Conservation (phyloP, 2,329 filamentous ascomycete species). For the Nigrospora oryzae region DNA sequence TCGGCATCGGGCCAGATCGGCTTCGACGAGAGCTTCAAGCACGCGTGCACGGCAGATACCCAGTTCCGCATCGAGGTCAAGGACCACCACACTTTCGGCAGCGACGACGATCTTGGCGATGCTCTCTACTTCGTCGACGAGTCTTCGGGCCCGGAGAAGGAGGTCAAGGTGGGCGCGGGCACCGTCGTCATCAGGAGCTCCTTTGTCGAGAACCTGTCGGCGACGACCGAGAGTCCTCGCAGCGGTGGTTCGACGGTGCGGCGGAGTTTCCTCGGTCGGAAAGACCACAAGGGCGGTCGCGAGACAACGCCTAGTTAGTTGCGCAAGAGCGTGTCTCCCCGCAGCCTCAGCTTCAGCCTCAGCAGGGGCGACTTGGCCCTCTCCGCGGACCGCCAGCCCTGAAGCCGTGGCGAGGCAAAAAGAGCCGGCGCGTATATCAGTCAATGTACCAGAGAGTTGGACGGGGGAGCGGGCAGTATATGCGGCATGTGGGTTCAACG, state of each 20-base stretch:
- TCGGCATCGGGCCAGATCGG: slow-evolving; percentile 54
- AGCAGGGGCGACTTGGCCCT: too few relatives aligned
- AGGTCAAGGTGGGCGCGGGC: slow-evolving; percentile 65
- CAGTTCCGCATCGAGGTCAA: slow-evolving; percentile 83
- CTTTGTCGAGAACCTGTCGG: slow-evolving; percentile 44
- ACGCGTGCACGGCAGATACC: slow-evolving; percentile 69
- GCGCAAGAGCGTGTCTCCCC: slow-evolving; percentile 2
- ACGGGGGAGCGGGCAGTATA: too few relatives aligned
- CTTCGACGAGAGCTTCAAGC: slow-evolving; percentile 74
- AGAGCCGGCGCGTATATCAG: too few relatives aligned
- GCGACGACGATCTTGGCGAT: slow-evolving; percentile 78
- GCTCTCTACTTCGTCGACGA: slow-evolving; percentile 89
- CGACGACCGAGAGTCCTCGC: slow-evolving; percentile 25
- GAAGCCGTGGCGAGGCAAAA: too few relatives aligned
- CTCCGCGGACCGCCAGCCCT: too few relatives aligned
- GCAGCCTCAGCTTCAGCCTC: neutral
- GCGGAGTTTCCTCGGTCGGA: slow-evolving; percentile 48
- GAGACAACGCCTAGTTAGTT: slow-evolving; percentile 29
- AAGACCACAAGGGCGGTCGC: slow-evolving; percentile 31
- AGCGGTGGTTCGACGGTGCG: slow-evolving; percentile 39
- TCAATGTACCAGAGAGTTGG: too few relatives aligned
- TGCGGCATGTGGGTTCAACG: too few relatives aligned
- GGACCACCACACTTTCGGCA: slow-evolving; percentile 76
- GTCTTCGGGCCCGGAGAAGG: slow-evolving; percentile 59
- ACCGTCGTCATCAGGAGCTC: slow-evolving; percentile 65